Percentiles rank a stretch among this genome's conserved stretches.
These are phyloP conservation scores for Scopulariopsis brevicaulis DNA, from an alignment of 2,329 filamentous ascomycete species.

Conservation along the genomic window DNA sequence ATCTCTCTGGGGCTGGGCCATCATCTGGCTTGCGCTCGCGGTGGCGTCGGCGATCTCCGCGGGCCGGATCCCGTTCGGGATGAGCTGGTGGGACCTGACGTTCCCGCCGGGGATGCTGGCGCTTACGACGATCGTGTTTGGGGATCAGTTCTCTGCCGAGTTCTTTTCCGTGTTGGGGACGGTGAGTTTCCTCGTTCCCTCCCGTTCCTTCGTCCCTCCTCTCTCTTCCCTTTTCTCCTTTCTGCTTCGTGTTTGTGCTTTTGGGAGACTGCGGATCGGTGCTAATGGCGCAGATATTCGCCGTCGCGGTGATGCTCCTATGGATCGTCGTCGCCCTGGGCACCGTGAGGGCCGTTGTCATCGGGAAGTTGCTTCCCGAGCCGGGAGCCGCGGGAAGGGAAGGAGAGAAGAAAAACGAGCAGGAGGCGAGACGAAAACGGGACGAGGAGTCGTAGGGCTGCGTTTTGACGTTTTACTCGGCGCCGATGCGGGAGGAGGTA, in stretches of 20 bases:
- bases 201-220: too few relatives aligned
- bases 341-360: neutral
- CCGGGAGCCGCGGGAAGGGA: neutral
- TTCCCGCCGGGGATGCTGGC: neutral
- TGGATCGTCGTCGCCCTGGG: neutral
- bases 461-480: too few relatives aligned
- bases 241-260: neutral
- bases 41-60: neutral
- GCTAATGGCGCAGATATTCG: neutral
- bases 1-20: neutral
- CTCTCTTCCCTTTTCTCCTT: neutral
- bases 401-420: neutral
- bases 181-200: neutral
- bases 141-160: neutral
- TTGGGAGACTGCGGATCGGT: neutral
- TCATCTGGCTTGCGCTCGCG: neutral
- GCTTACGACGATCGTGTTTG: neutral
- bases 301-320: neutral
- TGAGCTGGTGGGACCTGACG: neutral
- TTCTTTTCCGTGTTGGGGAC: neutral
- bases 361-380: neutral
- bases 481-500: too few relatives aligned
- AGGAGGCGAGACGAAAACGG: neutral
- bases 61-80: neutral
- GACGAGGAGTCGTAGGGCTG: neutral